Conservation (phyloP, 345 rosid species). For the Excoecaria cochinchinensis region DNA sequence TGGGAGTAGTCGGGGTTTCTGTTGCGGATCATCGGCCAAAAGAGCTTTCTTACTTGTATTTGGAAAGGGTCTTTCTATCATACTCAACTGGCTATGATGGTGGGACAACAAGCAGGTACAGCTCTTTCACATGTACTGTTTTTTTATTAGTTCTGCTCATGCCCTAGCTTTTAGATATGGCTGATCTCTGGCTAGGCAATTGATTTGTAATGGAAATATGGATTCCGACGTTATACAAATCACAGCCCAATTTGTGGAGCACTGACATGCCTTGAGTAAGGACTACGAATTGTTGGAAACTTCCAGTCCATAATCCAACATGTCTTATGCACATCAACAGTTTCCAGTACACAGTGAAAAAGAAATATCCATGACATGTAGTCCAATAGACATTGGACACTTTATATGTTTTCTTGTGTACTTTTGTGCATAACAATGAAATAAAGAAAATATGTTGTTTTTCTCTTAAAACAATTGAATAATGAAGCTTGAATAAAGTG, state of each 20-base stretch:
- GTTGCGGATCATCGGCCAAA: conserved; percentile 82
- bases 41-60: conserved; percentile 72
- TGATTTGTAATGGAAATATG: background rate
- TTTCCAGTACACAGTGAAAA: no score
- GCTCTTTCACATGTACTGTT: background rate
- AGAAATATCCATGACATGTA: no score
- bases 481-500: no score
- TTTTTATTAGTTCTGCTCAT: background rate
- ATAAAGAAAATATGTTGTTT: no score
- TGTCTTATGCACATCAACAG: background rate
- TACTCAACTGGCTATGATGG: conserved; percentile 91
- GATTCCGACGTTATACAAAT: background rate
- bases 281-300: no score
- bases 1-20: conserved; percentile 91
- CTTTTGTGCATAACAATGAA: no score
- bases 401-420: no score
- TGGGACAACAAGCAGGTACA: conserved; percentile 91
- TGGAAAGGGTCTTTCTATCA: conserved; percentile 75
- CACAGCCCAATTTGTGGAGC: background rate
- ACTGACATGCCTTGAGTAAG: background rate
- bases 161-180: background rate
- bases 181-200: background rate
- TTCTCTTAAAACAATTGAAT: no score
- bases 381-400: no score
- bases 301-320: background rate